Evolutionary conservation across 139 green algal species (phyloP).

Genomic region (Chlorella sorokiniana): DNA sequence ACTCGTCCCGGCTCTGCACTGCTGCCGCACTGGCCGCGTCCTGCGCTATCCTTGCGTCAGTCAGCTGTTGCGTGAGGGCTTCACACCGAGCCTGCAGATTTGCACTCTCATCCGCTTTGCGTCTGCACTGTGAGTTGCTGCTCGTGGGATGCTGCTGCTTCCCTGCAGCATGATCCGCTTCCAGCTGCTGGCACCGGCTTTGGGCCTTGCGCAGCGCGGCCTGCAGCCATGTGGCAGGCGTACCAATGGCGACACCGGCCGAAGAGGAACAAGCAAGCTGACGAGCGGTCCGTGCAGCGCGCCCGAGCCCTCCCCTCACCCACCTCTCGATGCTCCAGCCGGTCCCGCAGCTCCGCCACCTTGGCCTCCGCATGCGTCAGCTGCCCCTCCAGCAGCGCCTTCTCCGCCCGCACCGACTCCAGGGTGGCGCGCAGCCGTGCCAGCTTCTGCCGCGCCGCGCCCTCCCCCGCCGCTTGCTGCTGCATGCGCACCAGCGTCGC

Average conservation of each 20-base stretch:
- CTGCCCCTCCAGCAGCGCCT: conserved; percentile 36
- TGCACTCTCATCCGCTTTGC: not conserved
- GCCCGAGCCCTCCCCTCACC: not conserved
- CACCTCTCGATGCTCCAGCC: conserved; percentile 25
- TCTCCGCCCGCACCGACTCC: conserved; percentile 13
- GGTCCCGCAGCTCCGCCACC: conserved; percentile 39
- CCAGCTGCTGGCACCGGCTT: conserved; percentile 15
- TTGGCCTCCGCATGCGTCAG: conserved; percentile 38
- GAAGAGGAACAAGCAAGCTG: not conserved
- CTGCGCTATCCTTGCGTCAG: not conserved
- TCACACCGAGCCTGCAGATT: not conserved
- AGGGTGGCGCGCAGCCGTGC: conserved; percentile 9
- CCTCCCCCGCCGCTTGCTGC: conserved; percentile 18
- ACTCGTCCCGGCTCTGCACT: not conserved
- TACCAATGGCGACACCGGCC: not conserved
- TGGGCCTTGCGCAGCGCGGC: conserved; percentile 36
- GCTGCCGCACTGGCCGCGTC: not conserved
- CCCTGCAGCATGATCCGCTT: conserved; percentile 16
- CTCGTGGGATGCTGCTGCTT: not conserved
- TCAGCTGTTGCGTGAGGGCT: not conserved
- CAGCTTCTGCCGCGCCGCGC: not conserved
- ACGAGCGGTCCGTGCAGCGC: not conserved
- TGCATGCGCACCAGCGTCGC: conserved; percentile 31
- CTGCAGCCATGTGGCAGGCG: not conserved
- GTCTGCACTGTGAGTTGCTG: not conserved